These are phyloP conservation scores for Penicillium atrosanguineum DNA, from an alignment of 495 filamentous ascomycete genomes.

Conservation along the genomic window DNA sequence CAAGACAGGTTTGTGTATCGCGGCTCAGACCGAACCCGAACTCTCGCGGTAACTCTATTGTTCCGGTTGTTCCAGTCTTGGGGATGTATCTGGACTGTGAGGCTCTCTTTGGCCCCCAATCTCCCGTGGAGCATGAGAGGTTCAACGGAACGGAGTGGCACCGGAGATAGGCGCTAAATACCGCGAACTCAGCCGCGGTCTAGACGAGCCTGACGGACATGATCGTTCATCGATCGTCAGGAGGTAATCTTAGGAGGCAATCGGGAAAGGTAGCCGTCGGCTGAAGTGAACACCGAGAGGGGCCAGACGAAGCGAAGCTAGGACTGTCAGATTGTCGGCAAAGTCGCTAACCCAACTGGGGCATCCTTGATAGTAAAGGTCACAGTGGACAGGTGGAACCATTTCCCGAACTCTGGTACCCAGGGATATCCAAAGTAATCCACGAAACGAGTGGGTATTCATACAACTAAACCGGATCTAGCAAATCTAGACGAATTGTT, in stretches of 20 bases:
- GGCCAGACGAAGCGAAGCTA: neutral
- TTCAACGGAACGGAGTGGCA: neutral
- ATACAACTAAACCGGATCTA: slow-evolving; percentile 3
- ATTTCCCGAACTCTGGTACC: neutral
- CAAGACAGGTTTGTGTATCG: slow-evolving; percentile 9
- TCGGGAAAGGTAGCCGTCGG: too few relatives aligned
- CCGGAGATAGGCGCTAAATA: neutral
- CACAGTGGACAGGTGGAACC: neutral
- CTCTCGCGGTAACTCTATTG: slow-evolving; percentile 14
- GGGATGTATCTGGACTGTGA: neutral
- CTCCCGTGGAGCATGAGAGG: neutral
- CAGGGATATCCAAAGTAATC: too few relatives aligned
- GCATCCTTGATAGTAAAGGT: neutral
- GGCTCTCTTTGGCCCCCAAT: neutral
- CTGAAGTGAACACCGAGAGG: too few relatives aligned
- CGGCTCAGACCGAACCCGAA: slow-evolving; percentile 27
- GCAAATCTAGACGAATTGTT: slow-evolving; percentile 18
- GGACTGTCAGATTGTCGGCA: slow-evolving; percentile 6
- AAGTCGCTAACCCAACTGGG: neutral
- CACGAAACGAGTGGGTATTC: too few relatives aligned
- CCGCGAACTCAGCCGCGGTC: neutral
- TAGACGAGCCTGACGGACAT: neutral
- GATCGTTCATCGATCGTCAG: neutral
- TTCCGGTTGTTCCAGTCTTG: neutral
- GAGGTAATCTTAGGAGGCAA: neutral